phyloP scores from a whole-genome alignment of 352 stramenopile species.

The Phytophthora pisi region DNA sequence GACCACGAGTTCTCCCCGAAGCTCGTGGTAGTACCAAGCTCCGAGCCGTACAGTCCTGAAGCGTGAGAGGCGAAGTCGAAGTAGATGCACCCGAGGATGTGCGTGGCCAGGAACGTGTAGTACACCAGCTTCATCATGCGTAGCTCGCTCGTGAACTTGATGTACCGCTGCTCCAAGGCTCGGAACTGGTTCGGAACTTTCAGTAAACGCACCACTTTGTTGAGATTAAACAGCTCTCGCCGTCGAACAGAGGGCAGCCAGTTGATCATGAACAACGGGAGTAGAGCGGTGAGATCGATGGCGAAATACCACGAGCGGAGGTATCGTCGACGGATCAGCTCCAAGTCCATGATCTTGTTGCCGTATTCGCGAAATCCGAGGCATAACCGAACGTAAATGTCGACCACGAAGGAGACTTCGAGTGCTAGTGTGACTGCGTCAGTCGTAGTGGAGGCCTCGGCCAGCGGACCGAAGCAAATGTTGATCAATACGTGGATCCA shows the following conservation, averaged over 20 bases:
- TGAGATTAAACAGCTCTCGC: constrained; percentile 54
- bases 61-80: constrained; percentile 57
- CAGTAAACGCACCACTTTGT: constrained; percentile 58
- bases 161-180: constrained; percentile 44
- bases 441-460: neutral
- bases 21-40: neutral
- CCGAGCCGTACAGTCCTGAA: constrained; percentile 8
- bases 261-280: constrained; percentile 54
- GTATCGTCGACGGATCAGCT: constrained; percentile 44
- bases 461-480: constrained; percentile 39
- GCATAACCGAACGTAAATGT: constrained; percentile 50
- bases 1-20: constrained; percentile 58
- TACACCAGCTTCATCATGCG: constrained; percentile 59
- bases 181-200: constrained; percentile 38
- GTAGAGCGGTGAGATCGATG: constrained; percentile 43
- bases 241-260: constrained; percentile 34
- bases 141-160: constrained; percentile 52
- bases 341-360: constrained; percentile 63
- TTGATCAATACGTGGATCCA: constrained; percentile 47
- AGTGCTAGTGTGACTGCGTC: constrained; percentile 35
- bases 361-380: constrained; percentile 60
- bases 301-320: constrained; percentile 44
- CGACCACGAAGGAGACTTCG: constrained; percentile 46
- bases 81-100: constrained; percentile 58
- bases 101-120: constrained; percentile 51